Base-by-base conservation (phyloP, 1,139 yeast species). In the Arxiozyma bovina region DNA sequence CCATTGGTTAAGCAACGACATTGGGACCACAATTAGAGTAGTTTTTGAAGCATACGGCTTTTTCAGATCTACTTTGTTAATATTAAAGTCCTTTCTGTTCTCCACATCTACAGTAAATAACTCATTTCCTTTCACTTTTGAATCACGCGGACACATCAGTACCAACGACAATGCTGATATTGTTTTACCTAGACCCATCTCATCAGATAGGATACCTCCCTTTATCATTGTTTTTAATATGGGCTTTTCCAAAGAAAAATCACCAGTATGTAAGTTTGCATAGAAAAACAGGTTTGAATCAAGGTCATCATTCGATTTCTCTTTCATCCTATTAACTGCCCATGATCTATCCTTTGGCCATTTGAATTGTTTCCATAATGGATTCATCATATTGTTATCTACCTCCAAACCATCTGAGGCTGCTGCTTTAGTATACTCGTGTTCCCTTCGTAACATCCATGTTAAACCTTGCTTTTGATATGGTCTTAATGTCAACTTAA, bases 151-250 rank as follows among this genome's bases (percentile, higher is more conserved):
- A 9, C 77, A 81, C 0, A 87, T 77, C 56, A 85, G 81, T 7
- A 93, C 74, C 52, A 93, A 71, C 0, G 97, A 80, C 57, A 89
- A 70, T 0, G 96, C 82, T 0, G 96, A 86, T 22, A 91, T 87
- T 0, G 98, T 91, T 66, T 91, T 91, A 48, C 98, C 98, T 8
- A 91, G 75, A 0, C 98, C 98, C 98, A 91, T 91, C 68, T 91
- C 98, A 70, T 91, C 98, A 0, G 97, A 96, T n/a, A 91, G 73
- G 20, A 91, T 87, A 0, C 99, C 99, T 23, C 99, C 98, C 57
- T 73, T 73, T 44, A 83, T 76, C 41, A 79, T 70, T 0, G 84
- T 74, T 57, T 77, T 80, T 8, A 85, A 70, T 6, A 81, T 59
- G 1, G 98, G 98, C 60, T 79, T 81, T 21, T 77, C 77, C 22